Percentiles rank a stretch among this genome's conserved stretches.
Conservation (phyloP, 345 rosid species). For the Melaleuca quinquenervia region DNA sequence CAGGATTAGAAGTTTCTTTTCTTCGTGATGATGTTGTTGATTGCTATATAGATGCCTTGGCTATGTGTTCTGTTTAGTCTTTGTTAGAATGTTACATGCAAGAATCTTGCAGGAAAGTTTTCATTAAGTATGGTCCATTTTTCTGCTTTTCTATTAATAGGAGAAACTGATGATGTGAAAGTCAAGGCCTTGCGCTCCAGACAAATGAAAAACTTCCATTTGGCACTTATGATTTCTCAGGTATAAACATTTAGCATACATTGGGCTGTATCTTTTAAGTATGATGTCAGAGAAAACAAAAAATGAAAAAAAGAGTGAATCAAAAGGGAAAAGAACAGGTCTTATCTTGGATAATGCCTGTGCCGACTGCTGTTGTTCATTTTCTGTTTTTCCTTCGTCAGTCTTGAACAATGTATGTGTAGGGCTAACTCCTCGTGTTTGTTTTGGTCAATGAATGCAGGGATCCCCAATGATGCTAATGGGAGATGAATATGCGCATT, state of each 20-base stretch:
- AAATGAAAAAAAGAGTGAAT: background rate
- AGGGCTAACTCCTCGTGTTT: background rate
- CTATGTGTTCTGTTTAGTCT: background rate
- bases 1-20: background rate
- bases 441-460: slow-evolving; percentile 14
- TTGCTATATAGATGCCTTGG: background rate
- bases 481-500: slow-evolving; percentile 96
- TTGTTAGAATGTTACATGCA: background rate
- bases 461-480: slow-evolving; percentile 94
- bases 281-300: background rate
- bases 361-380: background rate
- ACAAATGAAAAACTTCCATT: slow-evolving; percentile 91
- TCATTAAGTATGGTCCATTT: background rate
- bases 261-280: background rate
- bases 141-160: slow-evolving; percentile 19
- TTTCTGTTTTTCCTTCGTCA: background rate
- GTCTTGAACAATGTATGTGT: background rate
- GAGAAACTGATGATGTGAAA: slow-evolving; percentile 58
- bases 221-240: slow-evolving; percentile 87
- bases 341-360: background rate
- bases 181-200: slow-evolving; percentile 59
- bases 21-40: background rate
- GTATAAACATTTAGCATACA: slow-evolving; percentile 14
- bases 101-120: background rate
- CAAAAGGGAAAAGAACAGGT: background rate